phyloP scores from a whole-genome alignment of 495 filamentous ascomycete genomes.

The Penicillium coffeae region DNA sequence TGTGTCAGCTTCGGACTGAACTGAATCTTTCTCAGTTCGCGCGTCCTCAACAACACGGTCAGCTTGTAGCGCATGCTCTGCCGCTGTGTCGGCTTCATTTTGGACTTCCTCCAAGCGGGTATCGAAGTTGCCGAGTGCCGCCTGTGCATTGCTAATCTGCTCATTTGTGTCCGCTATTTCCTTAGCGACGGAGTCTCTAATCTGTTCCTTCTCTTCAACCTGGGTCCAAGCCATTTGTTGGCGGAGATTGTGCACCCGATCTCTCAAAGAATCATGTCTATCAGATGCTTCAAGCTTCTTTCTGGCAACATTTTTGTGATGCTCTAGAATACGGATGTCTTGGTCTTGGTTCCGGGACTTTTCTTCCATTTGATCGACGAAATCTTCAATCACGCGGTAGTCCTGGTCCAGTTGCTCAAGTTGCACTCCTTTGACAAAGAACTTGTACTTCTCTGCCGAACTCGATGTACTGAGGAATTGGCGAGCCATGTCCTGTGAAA shows the following conservation, averaged over 20 bases:
- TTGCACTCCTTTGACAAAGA: conserved; percentile 94
- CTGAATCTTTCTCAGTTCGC: conserved; percentile 34
- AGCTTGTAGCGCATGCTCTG: conserved; percentile 51
- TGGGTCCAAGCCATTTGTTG: conserved; percentile 70
- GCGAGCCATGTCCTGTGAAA: conserved; percentile 92
- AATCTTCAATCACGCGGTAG: conserved; percentile 73
- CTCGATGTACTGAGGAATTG: conserved; percentile 86
- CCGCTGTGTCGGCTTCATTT: conserved; percentile 46
- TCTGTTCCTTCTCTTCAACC: conserved; percentile 57
- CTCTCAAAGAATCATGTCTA: conserved; percentile 53
- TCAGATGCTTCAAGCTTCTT: conserved; percentile 54
- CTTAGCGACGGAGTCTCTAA: conserved; percentile 26
- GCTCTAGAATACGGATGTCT: conserved; percentile 47
- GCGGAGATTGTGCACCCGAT: conserved; percentile 46
- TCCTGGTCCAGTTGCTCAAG: conserved; percentile 89
- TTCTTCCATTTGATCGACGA: conserved; percentile 62
- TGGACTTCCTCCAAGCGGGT: conserved; percentile 42
- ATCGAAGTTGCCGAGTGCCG: conserved; percentile 37
- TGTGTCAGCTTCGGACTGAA: conserved; percentile 36
- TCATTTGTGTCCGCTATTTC: conserved; percentile 36
- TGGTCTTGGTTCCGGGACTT: conserved; percentile 47
- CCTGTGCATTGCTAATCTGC: conserved; percentile 39
- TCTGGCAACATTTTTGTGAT: conserved; percentile 42
- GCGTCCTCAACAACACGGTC: conserved; percentile 45
- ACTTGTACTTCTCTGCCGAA: conserved; percentile 85